Evolutionary conservation across 768 basidiomycete genomes (phyloP).

Genomic region (Collybiopsis luxurians): DNA sequence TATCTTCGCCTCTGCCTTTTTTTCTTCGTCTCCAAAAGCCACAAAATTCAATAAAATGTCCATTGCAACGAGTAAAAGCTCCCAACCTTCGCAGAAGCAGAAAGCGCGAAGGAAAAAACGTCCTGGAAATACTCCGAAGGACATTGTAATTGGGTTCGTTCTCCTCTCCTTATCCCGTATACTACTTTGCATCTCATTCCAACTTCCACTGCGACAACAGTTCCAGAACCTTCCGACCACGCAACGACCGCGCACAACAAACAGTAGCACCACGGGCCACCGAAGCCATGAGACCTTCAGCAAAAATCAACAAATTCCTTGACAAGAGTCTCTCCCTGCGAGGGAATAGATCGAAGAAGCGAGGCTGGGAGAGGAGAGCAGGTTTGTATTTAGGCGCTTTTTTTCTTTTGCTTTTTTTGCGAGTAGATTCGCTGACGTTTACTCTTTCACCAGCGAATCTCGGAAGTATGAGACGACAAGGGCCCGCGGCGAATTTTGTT

Average conservation of each 20-base stretch:
- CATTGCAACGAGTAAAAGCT: neutral
- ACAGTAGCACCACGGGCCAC: neutral
- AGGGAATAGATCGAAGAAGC: neutral
- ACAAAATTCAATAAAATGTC: neutral
- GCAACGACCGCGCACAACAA: neutral
- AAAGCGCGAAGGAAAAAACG: neutral
- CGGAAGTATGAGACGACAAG: constrained; percentile 3
- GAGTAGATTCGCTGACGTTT: neutral
- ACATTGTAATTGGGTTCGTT: neutral
- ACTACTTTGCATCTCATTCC: neutral
- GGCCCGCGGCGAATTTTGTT: constrained; percentile 1
- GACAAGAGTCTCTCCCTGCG: neutral
- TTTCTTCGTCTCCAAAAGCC: neutral
- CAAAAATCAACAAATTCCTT: constrained; percentile 1
- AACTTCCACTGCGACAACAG: neutral
- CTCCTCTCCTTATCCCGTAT: neutral
- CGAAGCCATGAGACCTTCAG: neutral
- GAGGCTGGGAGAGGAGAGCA: constrained; percentile 7
- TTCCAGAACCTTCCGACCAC: neutral
- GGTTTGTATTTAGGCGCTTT: neutral
- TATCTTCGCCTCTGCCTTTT: constrained; percentile 2
- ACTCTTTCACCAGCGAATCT: neutral
- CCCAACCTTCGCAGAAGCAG: neutral
- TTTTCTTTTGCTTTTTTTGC: too few relatives aligned
- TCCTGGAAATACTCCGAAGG: neutral